phyloP scores from a whole-genome alignment of 2,329 filamentous ascomycete genomes.

The Fusarium brevicatenulatum region DNA sequence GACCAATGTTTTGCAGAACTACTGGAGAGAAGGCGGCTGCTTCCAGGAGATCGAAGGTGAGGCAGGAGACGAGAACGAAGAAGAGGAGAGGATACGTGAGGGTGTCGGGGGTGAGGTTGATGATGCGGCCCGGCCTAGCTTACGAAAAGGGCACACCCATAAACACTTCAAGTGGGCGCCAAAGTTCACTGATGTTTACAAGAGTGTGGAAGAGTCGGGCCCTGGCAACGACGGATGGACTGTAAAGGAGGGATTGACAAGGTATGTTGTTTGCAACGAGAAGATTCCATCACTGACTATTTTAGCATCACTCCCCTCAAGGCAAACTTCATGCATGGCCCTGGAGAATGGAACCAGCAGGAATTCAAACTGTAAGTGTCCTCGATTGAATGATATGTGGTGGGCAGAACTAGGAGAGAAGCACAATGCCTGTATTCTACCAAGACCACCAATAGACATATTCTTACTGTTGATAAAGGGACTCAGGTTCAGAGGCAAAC shows the following conservation, averaged over 20 bases:
- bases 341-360: slow-evolving; percentile 68
- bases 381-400: slow-evolving; percentile 25
- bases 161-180: slow-evolving; percentile 97
- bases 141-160: slow-evolving; percentile 68
- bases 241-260: slow-evolving; percentile 87
- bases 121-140: slow-evolving; percentile 44
- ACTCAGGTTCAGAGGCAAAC: slow-evolving; percentile 36
- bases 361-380: slow-evolving; percentile 86
- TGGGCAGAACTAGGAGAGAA: slow-evolving; percentile 29
- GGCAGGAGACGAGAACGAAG: slow-evolving; percentile 70
- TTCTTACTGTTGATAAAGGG: slow-evolving; percentile 50
- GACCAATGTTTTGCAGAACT: slow-evolving; percentile 89
- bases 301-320: slow-evolving; percentile 86
- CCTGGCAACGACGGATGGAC: slow-evolving; percentile 94
- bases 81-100: slow-evolving; percentile 79
- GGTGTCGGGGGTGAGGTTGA: slow-evolving; percentile 64
- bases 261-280: slow-evolving; percentile 60
- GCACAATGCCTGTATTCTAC: slow-evolving; percentile 46
- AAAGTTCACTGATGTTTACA: slow-evolving; percentile 85
- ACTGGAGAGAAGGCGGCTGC: slow-evolving; percentile 85
- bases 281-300: slow-evolving; percentile 6
- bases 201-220: slow-evolving; percentile 80
- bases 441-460: slow-evolving; percentile 47
- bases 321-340: slow-evolving; percentile 89
- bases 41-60: slow-evolving; percentile 82